Conservation (phyloP, 2,329 filamentous ascomycete genomes). For the Aspergillus persii region DNA sequence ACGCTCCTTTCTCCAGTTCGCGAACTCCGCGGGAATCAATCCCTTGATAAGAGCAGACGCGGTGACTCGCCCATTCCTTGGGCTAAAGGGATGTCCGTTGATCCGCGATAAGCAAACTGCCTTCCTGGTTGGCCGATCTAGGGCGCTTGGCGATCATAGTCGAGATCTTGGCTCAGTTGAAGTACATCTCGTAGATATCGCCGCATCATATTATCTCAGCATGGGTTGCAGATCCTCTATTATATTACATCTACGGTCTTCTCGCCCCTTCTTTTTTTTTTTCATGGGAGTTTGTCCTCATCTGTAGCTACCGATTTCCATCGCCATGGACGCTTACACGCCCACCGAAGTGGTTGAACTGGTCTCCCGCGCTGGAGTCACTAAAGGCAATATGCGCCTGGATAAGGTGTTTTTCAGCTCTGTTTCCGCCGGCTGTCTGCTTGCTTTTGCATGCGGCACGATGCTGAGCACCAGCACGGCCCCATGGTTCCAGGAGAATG, state of each 20-base stretch:
- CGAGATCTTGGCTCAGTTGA: neutral
- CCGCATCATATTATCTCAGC: neutral
- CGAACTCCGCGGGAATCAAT: neutral
- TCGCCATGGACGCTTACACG: constrained; percentile 40
- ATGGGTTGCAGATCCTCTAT: neutral
- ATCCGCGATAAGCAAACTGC: neutral
- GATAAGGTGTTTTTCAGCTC: constrained; percentile 54
- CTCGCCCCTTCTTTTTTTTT: no score
- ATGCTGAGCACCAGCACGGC: constrained; percentile 46
- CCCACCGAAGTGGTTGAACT: constrained; percentile 52
- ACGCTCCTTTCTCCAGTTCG: neutral
- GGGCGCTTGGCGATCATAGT: neutral
- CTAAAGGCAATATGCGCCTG: constrained; percentile 53
- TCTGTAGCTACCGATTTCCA: neutral
- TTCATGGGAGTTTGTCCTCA: neutral
- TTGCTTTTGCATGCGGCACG: constrained; percentile 53
- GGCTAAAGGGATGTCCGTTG: neutral
- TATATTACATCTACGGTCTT: no score
- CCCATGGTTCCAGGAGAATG: constrained; percentile 51
- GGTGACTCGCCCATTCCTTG: neutral
- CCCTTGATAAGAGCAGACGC: neutral
- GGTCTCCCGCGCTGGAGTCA: constrained; percentile 49
- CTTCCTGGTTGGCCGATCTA: neutral
- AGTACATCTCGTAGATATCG: neutral
- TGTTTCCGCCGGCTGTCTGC: constrained; percentile 52